Percentiles rank a stretch among this genome's conserved stretches.
phyloP scores from a whole-genome alignment of 2,329 filamentous ascomycete genomes.

The Cryphonectria nitschkei region DNA sequence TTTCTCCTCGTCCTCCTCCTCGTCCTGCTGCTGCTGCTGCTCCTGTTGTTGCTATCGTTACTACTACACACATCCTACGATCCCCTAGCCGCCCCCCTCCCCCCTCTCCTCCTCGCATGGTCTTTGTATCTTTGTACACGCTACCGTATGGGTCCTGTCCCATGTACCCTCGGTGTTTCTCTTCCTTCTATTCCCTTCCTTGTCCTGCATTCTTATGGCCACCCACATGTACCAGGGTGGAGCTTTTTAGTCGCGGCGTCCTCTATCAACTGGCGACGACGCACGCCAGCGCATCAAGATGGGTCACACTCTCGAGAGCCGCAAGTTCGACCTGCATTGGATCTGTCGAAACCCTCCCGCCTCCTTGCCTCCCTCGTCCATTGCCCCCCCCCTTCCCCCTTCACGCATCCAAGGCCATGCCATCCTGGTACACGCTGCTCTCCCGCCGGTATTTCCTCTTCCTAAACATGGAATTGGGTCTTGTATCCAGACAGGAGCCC shows the following conservation, averaged over 20 bases:
- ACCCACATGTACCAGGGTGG: conserved; percentile 59
- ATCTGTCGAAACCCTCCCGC: conserved; percentile 51
- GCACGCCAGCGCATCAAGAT: conserved; percentile 90
- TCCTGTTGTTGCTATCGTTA: not conserved
- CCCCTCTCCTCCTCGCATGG: conserved; percentile 14
- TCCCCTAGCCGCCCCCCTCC: conserved; percentile 1
- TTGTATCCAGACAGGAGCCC: conserved; percentile 40
- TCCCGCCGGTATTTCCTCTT: conserved; percentile 40
- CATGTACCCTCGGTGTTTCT: conserved; percentile 29
- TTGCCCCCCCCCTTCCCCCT: not conserved
- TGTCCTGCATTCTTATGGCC: conserved; percentile 31
- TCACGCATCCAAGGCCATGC: conserved; percentile 34
- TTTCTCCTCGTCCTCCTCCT: not conserved
- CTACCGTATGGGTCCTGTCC: conserved; percentile 19
- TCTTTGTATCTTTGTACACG: conserved; percentile 22
- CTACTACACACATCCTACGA: conserved; percentile 1
- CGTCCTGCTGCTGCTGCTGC: not conserved
- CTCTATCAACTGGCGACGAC: conserved; percentile 80
- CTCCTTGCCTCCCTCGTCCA: conserved; percentile 20
- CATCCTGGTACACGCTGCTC: conserved; percentile 41
- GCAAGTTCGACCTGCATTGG: conserved; percentile 63
- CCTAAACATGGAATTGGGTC: conserved; percentile 33
- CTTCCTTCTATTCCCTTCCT: conserved; percentile 27
- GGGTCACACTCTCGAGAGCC: conserved; percentile 71
- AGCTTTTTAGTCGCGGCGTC: conserved; percentile 64